Percentiles rank a stretch among this genome's conserved stretches.
These are phyloP conservation scores for Diaporthe amygdali DNA, from an alignment of 2,329 filamentous ascomycete genomes.

Conservation along the genomic window DNA sequence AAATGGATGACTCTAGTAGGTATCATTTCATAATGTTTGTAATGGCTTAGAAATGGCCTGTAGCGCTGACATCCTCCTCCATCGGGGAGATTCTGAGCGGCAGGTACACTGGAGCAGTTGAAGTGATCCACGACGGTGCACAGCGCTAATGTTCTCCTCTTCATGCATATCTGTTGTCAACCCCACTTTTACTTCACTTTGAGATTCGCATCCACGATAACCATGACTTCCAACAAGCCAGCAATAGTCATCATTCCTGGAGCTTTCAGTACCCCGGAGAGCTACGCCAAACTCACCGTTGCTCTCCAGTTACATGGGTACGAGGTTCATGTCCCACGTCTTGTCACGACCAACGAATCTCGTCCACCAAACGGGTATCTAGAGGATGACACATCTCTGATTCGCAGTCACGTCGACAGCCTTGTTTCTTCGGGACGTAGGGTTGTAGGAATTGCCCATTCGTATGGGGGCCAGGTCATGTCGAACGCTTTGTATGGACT, in stretches of 20 bases:
- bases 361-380: neutral
- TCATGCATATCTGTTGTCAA: no score
- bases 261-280: neutral
- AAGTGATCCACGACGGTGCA: no score
- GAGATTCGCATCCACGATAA: neutral
- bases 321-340: slow-evolving; percentile 8
- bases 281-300: neutral
- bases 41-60: no score
- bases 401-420: neutral
- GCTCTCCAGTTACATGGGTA: neutral
- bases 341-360: neutral
- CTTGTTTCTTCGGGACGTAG: neutral
- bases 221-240: neutral
- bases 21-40: no score
- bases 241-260: slow-evolving; percentile 10
- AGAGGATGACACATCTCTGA: neutral
- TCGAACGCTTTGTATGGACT: neutral
- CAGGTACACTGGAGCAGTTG: no score
- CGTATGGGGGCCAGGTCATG: slow-evolving; percentile 10
- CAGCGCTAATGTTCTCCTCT: no score
- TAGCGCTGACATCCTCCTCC: no score
- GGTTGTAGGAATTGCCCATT: neutral
- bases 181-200: no score
- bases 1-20: no score
- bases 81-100: no score